These are phyloP conservation scores for Candida pini DNA, from an alignment of 805 yeast genomes.

Conservation along the genomic window DNA sequence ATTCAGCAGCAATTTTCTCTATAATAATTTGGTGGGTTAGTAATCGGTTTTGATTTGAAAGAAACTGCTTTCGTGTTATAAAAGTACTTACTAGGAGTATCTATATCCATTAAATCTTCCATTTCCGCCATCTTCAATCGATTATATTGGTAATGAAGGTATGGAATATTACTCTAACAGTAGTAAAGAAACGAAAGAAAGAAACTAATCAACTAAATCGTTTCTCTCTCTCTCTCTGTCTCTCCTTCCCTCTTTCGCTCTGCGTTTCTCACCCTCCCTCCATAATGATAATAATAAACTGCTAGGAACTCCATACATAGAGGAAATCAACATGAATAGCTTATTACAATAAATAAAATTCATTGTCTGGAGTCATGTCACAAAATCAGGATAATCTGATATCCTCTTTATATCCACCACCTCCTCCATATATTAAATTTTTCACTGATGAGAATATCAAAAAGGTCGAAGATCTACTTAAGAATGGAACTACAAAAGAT, in stretches of 20 bases:
- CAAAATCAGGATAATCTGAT: constrained; percentile 20
- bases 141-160: too few species aligned
- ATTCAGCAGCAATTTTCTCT: neutral
- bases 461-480: constrained; percentile 30
- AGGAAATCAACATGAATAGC: too few species aligned
- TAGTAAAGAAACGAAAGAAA: too few species aligned
- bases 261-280: neutral
- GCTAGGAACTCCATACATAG: too few species aligned
- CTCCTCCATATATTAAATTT: constrained; percentile 75
- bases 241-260: neutral
- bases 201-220: too few species aligned
- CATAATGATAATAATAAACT: too few species aligned
- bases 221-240: too few species aligned
- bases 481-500: constrained; percentile 18
- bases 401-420: constrained; percentile 87
- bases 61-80: neutral
- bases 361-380: too few species aligned
- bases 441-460: constrained; percentile 67
- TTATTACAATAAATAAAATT: too few species aligned
- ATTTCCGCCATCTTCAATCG: constrained; percentile 9
- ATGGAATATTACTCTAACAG: too few species aligned
- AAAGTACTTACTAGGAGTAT: constrained; percentile 16
- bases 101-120: constrained; percentile 21
- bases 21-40: constrained; percentile 3
- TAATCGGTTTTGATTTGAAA: neutral